Evolutionary conservation across 2,329 filamentous ascomycete species (phyloP).

Genomic region (Fusarium sp.): DNA sequence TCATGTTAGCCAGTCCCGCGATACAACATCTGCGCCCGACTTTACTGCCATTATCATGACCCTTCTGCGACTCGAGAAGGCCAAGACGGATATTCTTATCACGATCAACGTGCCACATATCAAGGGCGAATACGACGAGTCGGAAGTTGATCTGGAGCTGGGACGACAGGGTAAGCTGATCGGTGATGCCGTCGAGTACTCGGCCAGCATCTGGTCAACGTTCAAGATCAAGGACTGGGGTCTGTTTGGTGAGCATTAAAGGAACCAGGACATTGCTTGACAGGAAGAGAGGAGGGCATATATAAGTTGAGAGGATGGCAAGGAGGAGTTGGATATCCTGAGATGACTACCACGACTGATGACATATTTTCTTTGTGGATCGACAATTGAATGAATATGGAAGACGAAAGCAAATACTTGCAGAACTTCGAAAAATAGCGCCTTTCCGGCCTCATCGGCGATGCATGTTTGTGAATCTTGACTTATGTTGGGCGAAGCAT

Average conservation of each 20-base stretch:
- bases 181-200: constrained; percentile 77
- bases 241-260: constrained; percentile 69
- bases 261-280: not conserved
- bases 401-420: not conserved
- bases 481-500: not conserved
- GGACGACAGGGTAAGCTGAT: constrained; percentile 78
- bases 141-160: constrained; percentile 77
- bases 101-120: constrained; percentile 92
- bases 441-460: not conserved
- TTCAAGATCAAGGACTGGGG: constrained; percentile 87
- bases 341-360: constrained; percentile 42
- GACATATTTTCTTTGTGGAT: constrained; percentile 34
- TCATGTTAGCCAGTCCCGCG: constrained; percentile 53
- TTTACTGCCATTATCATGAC: constrained; percentile 85
- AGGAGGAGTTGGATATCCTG: constrained; percentile 10
- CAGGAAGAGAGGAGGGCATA: not conserved
- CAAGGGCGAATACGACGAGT: constrained; percentile 79
- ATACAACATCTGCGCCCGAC: constrained; percentile 62
- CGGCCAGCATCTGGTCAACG: constrained; percentile 76
- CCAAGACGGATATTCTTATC: constrained; percentile 85
- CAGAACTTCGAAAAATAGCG: not conserved
- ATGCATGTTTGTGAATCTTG: not conserved
- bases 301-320: not conserved
- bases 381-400: constrained; percentile 1
- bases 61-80: constrained; percentile 80